Evolutionary conservation across 352 stramenopile species (phyloP), one percentile per base, ranked within the genome.

Genomic region (Elongisporangium anandrum): DNA sequence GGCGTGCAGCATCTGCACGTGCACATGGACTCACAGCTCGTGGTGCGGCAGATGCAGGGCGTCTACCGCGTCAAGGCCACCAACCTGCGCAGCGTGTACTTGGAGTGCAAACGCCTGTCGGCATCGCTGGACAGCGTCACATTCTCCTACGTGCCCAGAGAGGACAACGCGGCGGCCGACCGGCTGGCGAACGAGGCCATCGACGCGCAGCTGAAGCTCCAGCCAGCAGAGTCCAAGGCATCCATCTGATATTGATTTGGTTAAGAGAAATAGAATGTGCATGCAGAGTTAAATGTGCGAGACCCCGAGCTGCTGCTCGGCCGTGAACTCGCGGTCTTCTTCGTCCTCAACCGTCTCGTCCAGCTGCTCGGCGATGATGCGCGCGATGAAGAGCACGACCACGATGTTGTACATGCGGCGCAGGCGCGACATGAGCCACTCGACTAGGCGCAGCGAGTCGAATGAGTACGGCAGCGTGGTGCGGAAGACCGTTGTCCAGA

Each of bases 21-120:
- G 19, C 73, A 75, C 69, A 84, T 92, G 83, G 83, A 92, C 75
- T 92, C 83, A 70, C 75, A 90, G 67, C 73, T 92, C 52, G 67
- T 92, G n/a, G 65, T 90, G 45, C 76, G 79, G 45, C 83, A 92
- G 58, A 92, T 92, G 80, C 66, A 71, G 29, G 83, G 79, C 39
- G 61, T 75, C 29, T 92, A 90, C 60, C 80, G 77, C 61, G 83
- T 92, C 55, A 89, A 90, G 56, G 73, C 79, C 13, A 64, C 73
- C 7, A 76, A 87, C 51, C 65, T 92, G 19, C 71, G 68, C 3
- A 49, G 19, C 58, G 60, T 92, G 1, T 66, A 84, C 56, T 34
- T 74, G 51, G 55, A 79, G 16, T 85, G 75, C 50, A 72, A 76
- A 22, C 26, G 62, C 21, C 65, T 79, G n/a, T 75, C 65, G 49